Evolutionary conservation across 768 basidiomycete species (phyloP).

Genomic region (Lactifluus pinguis): DNA sequence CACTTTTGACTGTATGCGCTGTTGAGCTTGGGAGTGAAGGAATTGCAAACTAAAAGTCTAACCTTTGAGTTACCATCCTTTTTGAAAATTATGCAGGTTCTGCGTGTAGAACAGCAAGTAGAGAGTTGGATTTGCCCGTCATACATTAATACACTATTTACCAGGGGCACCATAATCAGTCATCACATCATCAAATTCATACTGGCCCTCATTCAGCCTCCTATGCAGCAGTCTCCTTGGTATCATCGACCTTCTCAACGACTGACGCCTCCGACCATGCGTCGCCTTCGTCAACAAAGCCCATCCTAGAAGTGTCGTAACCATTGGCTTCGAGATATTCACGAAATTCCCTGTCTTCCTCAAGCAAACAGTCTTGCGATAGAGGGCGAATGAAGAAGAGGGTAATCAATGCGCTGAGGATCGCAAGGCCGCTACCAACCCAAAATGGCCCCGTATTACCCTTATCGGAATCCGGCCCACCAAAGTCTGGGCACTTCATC

Average conservation of each 20-base stretch:
- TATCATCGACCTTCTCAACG: conserved; percentile 17
- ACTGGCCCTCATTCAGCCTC: neutral
- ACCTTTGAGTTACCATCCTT: neutral
- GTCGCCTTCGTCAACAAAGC: conserved; percentile 31
- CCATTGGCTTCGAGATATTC: conserved; percentile 71
- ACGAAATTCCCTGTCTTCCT: conserved; percentile 75
- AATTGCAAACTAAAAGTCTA: neutral
- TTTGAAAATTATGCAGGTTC: neutral
- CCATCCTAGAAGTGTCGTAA: conserved; percentile 72
- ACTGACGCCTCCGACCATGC: conserved; percentile 17
- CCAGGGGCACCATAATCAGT: neutral
- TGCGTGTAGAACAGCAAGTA: neutral
- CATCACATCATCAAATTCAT: neutral
- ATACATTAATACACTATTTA: neutral
- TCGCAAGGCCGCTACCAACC: conserved; percentile 75
- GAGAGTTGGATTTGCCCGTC: neutral
- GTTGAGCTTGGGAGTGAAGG: neutral
- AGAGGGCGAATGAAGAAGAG: conserved; percentile 69
- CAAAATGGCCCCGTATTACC: conserved; percentile 85
- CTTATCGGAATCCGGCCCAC: conserved; percentile 38
- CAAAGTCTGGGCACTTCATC: conserved; percentile 41
- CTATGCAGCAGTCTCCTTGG: neutral
- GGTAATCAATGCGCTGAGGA: conserved; percentile 67
- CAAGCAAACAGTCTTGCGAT: conserved; percentile 65
- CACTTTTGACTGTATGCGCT: neutral